Percentiles rank a stretch among this genome's conserved stretches.
phyloP scores from a whole-genome alignment of 2,329 filamentous ascomycete species.

The Pestalotiopsis sp. region DNA sequence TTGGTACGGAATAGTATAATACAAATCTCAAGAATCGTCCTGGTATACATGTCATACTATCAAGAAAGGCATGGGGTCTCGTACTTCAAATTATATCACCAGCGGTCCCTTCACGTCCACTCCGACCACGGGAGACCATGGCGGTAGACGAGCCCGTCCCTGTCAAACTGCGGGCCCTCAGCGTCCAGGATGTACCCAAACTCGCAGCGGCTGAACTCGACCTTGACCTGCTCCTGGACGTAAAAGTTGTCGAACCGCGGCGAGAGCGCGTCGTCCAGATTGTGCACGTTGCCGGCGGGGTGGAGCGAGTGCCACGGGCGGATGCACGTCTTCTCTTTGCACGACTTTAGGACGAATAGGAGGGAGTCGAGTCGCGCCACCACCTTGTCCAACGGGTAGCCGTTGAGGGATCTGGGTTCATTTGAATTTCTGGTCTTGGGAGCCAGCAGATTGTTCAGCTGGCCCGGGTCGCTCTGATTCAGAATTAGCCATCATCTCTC shows the following conservation, averaged over 20 bases:
- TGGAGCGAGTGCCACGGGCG: slow-evolving; percentile 61
- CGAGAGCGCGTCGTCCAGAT: slow-evolving; percentile 52
- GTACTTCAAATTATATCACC: not conserved
- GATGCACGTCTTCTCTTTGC: slow-evolving; percentile 54
- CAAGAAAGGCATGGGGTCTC: not conserved
- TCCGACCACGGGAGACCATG: slow-evolving; percentile 10
- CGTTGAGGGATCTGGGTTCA: not conserved
- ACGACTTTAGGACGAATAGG: slow-evolving; percentile 63
- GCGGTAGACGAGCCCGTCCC: slow-evolving; percentile 4
- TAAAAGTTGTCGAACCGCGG: slow-evolving; percentile 57
- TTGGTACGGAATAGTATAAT: too few species aligned
- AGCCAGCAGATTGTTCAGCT: slow-evolving; percentile 48
- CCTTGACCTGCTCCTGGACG: slow-evolving; percentile 43
- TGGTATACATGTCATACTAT: not conserved
- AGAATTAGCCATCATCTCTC: not conserved
- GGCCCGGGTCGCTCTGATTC: slow-evolving; percentile 51
- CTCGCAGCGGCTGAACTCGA: slow-evolving; percentile 57
- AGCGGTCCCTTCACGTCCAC: not conserved
- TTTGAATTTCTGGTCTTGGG: not conserved
- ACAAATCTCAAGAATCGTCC: too few species aligned
- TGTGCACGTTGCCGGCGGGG: slow-evolving; percentile 52
- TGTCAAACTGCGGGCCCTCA: slow-evolving; percentile 44
- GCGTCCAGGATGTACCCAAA: slow-evolving; percentile 57
- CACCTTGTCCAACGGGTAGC: slow-evolving; percentile 36
- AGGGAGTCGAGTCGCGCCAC: slow-evolving; percentile 58